Conservation (phyloP, 495 filamentous ascomycete species). For the Penicillium herquei region DNA sequence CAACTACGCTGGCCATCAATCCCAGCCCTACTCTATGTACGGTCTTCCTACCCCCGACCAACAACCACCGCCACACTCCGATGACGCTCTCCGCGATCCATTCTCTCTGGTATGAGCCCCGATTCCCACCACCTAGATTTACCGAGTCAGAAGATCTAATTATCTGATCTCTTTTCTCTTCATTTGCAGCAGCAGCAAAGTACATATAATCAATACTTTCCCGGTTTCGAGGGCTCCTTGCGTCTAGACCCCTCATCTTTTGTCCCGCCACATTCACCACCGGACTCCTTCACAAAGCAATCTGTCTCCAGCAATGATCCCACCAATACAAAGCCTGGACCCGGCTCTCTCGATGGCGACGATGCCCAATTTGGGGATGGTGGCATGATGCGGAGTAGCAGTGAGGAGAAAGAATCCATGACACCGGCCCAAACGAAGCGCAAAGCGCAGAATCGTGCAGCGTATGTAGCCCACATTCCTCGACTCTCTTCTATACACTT, state of each 20-base stretch:
- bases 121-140: not conserved
- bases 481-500: not conserved
- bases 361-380: slow-evolving; percentile 28
- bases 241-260: slow-evolving; percentile 34
- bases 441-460: slow-evolving; percentile 95
- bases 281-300: slow-evolving; percentile 41
- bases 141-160: not conserved
- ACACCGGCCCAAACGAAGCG: slow-evolving; percentile 80
- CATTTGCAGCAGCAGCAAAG: slow-evolving; percentile 10
- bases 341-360: slow-evolving; percentile 33
- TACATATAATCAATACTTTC: slow-evolving; percentile 33
- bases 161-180: not conserved
- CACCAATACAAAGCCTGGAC: slow-evolving; percentile 19
- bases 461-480: slow-evolving; percentile 58
- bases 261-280: slow-evolving; percentile 43
- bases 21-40: slow-evolving; percentile 39
- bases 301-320: slow-evolving; percentile 36
- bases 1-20: slow-evolving; percentile 31
- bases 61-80: slow-evolving; percentile 17
- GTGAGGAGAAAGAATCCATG: slow-evolving; percentile 66
- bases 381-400: slow-evolving; percentile 41
- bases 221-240: slow-evolving; percentile 38
- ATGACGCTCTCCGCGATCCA: slow-evolving; percentile 28
- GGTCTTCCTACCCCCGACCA: slow-evolving; percentile 40
- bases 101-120: slow-evolving; percentile 26